Base-by-base conservation (phyloP, 495 filamentous ascomycete genomes). In the Penicillium turbatum region DNA sequence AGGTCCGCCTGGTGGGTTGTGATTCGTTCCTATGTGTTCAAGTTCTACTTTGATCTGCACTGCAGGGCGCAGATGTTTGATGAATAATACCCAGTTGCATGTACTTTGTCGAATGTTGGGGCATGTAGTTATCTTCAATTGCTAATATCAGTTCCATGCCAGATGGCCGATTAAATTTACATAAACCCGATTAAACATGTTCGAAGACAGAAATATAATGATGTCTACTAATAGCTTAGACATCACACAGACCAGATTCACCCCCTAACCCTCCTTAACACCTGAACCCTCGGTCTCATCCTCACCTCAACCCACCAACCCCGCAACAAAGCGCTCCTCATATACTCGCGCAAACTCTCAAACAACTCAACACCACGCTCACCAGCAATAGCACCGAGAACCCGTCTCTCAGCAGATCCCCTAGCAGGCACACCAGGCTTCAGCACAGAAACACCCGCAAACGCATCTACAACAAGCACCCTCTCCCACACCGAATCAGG, bases 401-500 rank as follows among this genome's bases (percentile, higher is more conserved):
- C 60, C 45, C 58, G 60, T 38, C 55, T 62, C 48, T 72, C 70
- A 21, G 66, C 66, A 13, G 51, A 54, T 0, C 66, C 74, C 29
- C 59, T 62, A 0, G 68, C 63, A 5, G 65, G 36, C 13, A 71
- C 65, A 9, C 77, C 81, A 3, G 85, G 84, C 48, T 72, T 78
- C 43, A 88, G 56, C 16, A 95, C 38, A 53, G 81, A 79, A 10
- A 96, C 57, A 0, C 92, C 89, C 11, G 77, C 79, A 68, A 85
- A 95, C 0, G 85, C 89, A 50, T 84, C 71, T 1, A 95, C 79
- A 0, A 81, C 79, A 16, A 80, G 81, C 8, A 93, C 68, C 9
- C 81, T 76, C 54, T 89, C 79, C 91, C 92, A 99, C 2, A 72
- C 72, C 6, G 64, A 59, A 11, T 10, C 41, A 16, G 59, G 58